phyloP scores from a whole-genome alignment of 148 eudicot genomes.

The Cornus florida region DNA sequence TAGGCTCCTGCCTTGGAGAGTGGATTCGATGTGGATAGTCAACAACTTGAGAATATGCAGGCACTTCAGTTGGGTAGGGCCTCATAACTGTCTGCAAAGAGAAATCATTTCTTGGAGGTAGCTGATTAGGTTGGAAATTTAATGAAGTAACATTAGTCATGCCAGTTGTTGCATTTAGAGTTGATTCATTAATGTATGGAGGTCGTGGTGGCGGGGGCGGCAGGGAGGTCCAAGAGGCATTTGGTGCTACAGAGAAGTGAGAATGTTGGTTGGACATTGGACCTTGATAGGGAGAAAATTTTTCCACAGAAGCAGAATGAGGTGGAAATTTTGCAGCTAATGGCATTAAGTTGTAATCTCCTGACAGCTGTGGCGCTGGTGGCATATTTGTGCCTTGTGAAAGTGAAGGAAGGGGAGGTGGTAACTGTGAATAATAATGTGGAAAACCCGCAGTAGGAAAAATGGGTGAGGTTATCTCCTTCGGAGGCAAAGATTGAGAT shows the following conservation, averaged over 20 bases:
- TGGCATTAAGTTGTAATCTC: constrained; percentile 29
- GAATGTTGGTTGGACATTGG: constrained; percentile 45
- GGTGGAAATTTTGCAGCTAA: constrained; percentile 24
- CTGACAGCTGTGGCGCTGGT: constrained; percentile 21
- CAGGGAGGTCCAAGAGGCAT: constrained; percentile 43
- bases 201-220: constrained; percentile 54
- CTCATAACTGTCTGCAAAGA: constrained; percentile 36
- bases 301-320: constrained; percentile 26
- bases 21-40: constrained; percentile 38
- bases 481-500: constrained; percentile 15
- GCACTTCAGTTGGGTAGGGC: constrained; percentile 30
- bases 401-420: constrained; percentile 30
- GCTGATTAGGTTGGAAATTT: constrained; percentile 51
- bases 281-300: constrained; percentile 38
- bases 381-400: constrained; percentile 30
- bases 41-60: constrained; percentile 41
- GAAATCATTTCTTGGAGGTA: constrained; percentile 43
- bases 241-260: constrained; percentile 42
- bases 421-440: constrained; percentile 30
- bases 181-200: constrained; percentile 28
- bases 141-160: constrained; percentile 32
- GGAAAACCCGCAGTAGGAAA: constrained; percentile 24
- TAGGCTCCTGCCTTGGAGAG: constrained; percentile 22
- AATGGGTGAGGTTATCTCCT: constrained; percentile 12
- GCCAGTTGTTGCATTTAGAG: constrained; percentile 12